phyloP scores from a whole-genome alignment of 2,329 filamentous ascomycete species.

The Septoria linicola region DNA sequence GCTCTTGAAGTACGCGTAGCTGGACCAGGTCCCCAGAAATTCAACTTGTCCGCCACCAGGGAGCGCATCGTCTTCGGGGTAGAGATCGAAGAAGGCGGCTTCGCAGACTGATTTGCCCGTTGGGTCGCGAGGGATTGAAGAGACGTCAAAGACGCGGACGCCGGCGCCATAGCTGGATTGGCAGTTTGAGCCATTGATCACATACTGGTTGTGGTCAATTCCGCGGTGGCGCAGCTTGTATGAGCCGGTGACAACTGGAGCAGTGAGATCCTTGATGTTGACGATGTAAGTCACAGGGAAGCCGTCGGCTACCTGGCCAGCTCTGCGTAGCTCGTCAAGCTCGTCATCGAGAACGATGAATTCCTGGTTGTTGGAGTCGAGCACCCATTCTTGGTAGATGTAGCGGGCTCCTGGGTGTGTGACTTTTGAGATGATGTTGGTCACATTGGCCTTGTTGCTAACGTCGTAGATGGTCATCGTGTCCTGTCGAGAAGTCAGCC shows the following conservation, averaged over 20 bases:
- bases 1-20: constrained; percentile 51
- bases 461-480: constrained; percentile 48
- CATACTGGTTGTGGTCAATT: constrained; percentile 47
- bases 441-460: constrained; percentile 37
- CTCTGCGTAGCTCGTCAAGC: constrained; percentile 46
- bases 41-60: constrained; percentile 39
- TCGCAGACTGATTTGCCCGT: constrained; percentile 48
- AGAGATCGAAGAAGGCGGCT: constrained; percentile 52
- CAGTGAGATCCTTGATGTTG: constrained; percentile 48
- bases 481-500: too few relatives aligned
- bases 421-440: constrained; percentile 48
- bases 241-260: constrained; percentile 42
- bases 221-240: constrained; percentile 37
- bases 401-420: constrained; percentile 51
- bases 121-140: constrained; percentile 42
- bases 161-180: constrained; percentile 41
- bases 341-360: constrained; percentile 56
- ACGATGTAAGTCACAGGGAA: constrained; percentile 45
- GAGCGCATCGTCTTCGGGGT: constrained; percentile 50
- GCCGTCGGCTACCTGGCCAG: constrained; percentile 31
- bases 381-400: constrained; percentile 55
- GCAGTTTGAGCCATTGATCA: constrained; percentile 38
- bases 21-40: constrained; percentile 47
- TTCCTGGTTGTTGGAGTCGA: constrained; percentile 41
- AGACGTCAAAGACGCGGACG: constrained; percentile 38